Evolutionary conservation across 169 alveolate species (phyloP).

Genomic region (Plasmodium vinckei): DNA sequence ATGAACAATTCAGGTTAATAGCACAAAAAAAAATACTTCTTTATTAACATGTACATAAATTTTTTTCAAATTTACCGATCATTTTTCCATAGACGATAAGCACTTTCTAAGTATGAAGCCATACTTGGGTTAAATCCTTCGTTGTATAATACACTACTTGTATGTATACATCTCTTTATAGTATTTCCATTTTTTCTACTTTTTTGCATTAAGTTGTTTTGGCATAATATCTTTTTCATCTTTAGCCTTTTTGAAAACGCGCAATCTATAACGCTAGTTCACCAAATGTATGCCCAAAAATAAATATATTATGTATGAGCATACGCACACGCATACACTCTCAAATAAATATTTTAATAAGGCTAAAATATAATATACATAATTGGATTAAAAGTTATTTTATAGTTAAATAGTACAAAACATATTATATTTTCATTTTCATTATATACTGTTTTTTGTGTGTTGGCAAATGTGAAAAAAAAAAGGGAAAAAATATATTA

Average conservation of each 20-base stretch:
- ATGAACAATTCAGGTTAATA: too few relatives aligned
- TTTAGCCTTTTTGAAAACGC: background rate
- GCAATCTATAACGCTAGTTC: background rate
- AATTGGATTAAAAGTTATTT: too few relatives aligned
- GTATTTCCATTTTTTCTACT: constrained; percentile 26
- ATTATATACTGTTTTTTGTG: too few relatives aligned
- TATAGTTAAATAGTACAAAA: too few relatives aligned
- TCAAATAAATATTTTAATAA: background rate
- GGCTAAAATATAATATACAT: background rate
- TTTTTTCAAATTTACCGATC: constrained; percentile 19
- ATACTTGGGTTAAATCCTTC: constrained; percentile 58
- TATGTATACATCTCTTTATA: constrained; percentile 21
- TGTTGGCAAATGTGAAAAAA: too few relatives aligned
- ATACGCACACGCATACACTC: background rate
- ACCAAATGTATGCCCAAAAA: too few relatives aligned
- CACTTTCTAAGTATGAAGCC: constrained; percentile 53
- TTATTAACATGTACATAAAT: too few relatives aligned
- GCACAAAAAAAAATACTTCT: too few relatives aligned
- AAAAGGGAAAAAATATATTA: too few relatives aligned
- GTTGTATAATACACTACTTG: constrained; percentile 5
- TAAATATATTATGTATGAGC: background rate
- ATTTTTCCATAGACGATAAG: constrained; percentile 30
- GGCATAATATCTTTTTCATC: constrained; percentile 25
- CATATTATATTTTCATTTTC: too few relatives aligned
- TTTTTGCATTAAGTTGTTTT: background rate